These are phyloP conservation scores for Aspergillus sclerotialis DNA, from an alignment of 2,329 filamentous ascomycete genomes.

Conservation along the genomic window DNA sequence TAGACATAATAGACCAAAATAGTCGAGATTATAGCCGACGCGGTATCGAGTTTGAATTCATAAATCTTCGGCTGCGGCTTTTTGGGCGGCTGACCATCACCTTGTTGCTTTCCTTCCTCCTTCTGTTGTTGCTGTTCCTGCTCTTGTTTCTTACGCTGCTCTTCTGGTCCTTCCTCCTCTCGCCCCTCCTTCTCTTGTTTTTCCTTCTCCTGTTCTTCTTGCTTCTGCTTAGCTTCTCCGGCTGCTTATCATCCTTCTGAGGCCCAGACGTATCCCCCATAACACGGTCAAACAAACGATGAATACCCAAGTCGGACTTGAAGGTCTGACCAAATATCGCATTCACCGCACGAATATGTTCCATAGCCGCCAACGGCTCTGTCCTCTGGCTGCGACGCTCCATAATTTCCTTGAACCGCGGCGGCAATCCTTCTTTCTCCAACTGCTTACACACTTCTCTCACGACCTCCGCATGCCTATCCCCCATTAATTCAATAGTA, in stretches of 20 bases:
- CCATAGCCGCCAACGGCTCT: slow-evolving; percentile 44
- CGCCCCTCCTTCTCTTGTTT: slow-evolving; percentile 12
- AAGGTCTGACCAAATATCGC: no score
- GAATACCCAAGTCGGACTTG: no score
- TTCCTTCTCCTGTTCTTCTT: slow-evolving; percentile 21
- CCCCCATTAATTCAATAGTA: slow-evolving; percentile 54
- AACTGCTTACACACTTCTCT: slow-evolving; percentile 56
- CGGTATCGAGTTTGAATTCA: slow-evolving; percentile 48
- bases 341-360: slow-evolving; percentile 56
- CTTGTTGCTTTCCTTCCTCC: slow-evolving; percentile 18
- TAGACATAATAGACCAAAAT: slow-evolving; percentile 59
- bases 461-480: slow-evolving; percentile 54
- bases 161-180: slow-evolving; percentile 23
- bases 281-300: no score
- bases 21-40: slow-evolving; percentile 50
- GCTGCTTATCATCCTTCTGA: slow-evolving; percentile 43
- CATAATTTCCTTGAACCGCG: slow-evolving; percentile 59
- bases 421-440: slow-evolving; percentile 62
- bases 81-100: slow-evolving; percentile 21
- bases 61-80: slow-evolving; percentile 29
- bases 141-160: slow-evolving; percentile 7
- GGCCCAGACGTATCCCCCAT: slow-evolving; percentile 51
- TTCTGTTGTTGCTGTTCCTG: slow-evolving; percentile 13
- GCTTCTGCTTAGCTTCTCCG: slow-evolving; percentile 19
- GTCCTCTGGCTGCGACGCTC: slow-evolving; percentile 44